phyloP scores from a whole-genome alignment of 805 yeast genomes.

The Metschnikowia bowlesiae region DNA sequence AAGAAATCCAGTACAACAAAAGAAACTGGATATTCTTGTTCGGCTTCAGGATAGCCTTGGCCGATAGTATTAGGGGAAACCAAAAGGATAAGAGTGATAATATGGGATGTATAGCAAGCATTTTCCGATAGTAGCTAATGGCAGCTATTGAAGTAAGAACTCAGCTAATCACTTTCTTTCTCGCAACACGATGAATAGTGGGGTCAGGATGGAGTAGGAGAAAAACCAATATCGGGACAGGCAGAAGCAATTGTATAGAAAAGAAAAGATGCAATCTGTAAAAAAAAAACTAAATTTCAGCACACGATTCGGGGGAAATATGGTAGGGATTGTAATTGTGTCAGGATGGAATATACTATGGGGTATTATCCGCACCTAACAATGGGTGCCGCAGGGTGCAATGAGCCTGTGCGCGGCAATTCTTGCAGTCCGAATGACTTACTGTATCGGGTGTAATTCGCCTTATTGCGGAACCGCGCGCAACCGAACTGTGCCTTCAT shows the following conservation, averaged over 20 bases:
- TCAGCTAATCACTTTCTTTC: too few species aligned
- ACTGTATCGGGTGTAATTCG: neutral
- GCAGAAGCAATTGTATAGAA: neutral
- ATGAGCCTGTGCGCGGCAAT: constrained; percentile 1
- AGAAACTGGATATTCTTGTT: constrained; percentile 9
- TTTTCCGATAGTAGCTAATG: neutral
- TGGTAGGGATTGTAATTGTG: neutral
- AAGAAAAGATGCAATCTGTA: neutral
- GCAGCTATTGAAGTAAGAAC: neutral
- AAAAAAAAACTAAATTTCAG: neutral
- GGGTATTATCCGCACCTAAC: neutral
- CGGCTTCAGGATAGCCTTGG: constrained; percentile 8
- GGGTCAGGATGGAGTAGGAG: neutral
- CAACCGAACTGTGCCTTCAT: neutral
- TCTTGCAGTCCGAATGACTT: neutral
- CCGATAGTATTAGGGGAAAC: constrained; percentile 11
- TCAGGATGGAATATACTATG: neutral
- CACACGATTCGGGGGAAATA: neutral
- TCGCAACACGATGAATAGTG: neutral
- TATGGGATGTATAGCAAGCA: constrained; percentile 3
- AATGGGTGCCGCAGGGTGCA: neutral
- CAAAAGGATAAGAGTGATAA: constrained; percentile 9
- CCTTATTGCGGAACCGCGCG: neutral
- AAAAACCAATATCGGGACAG: neutral
- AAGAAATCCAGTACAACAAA: constrained; percentile 13